Evolutionary conservation across 2,329 filamentous ascomycete genomes (phyloP).

Genomic region (Anisogramma anomala): DNA sequence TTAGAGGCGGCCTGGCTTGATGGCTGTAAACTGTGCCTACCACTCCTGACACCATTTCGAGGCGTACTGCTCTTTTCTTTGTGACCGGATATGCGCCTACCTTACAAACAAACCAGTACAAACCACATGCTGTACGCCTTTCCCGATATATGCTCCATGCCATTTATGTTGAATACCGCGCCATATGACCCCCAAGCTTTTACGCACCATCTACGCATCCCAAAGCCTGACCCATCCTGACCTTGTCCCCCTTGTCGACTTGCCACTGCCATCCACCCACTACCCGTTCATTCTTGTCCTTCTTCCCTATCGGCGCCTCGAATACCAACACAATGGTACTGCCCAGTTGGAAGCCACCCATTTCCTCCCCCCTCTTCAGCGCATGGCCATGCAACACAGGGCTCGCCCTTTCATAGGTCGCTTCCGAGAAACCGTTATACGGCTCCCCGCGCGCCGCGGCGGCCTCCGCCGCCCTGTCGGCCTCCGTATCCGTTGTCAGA

Average conservation of each 20-base stretch:
- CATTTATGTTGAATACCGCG: too few relatives aligned
- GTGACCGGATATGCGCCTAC: too few relatives aligned
- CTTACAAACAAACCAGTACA: too few relatives aligned
- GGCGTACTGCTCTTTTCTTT: too few relatives aligned
- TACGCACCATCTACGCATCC: conserved; percentile 53
- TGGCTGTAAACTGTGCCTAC: too few relatives aligned
- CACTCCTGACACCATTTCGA: too few relatives aligned
- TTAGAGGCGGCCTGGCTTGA: too few relatives aligned
- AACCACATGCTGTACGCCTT: too few relatives aligned
- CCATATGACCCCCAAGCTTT: neutral
- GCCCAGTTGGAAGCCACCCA: conserved; percentile 94
- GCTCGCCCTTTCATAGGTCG: conserved; percentile 72
- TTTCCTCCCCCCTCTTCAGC: conserved; percentile 79
- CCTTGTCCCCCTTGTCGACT: conserved; percentile 73
- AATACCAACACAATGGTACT: conserved; percentile 94
- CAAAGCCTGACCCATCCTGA: conserved; percentile 80
- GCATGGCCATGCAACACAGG: conserved; percentile 71
- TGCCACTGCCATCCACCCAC: conserved; percentile 69
- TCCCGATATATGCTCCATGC: too few relatives aligned
- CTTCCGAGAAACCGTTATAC: conserved; percentile 86
- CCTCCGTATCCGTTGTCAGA: conserved; percentile 81
- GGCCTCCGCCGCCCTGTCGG: conserved; percentile 72
- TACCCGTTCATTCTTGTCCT: conserved; percentile 37
- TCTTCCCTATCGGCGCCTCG: conserved; percentile 69
- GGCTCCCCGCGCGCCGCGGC: conserved; percentile 65